Evolutionary conservation across 2,329 filamentous ascomycete genomes (phyloP).

Genomic region (Elsinoe necatrix): DNA sequence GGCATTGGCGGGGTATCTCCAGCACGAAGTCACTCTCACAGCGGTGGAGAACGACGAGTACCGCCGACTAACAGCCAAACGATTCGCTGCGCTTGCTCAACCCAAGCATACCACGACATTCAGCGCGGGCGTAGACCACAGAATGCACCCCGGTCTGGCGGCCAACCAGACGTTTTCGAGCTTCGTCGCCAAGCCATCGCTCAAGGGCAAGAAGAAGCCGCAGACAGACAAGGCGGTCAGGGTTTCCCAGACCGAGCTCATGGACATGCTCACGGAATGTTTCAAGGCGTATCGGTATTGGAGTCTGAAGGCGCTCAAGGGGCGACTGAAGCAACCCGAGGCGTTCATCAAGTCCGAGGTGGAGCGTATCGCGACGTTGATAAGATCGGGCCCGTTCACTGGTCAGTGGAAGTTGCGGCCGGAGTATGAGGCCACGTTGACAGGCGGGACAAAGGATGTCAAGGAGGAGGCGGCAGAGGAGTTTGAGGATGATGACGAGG

Average conservation of each 20-base stretch:
- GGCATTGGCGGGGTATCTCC: slow-evolving; percentile 61
- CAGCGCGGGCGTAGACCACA: slow-evolving; percentile 35
- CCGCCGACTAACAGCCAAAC: slow-evolving; percentile 50
- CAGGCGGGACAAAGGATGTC: slow-evolving; percentile 25
- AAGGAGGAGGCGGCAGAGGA: slow-evolving; percentile 42
- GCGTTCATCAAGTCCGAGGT: slow-evolving; percentile 82
- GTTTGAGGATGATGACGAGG: slow-evolving; percentile 37
- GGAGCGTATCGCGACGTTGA: slow-evolving; percentile 71
- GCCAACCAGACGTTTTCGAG: slow-evolving; percentile 26
- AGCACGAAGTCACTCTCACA: slow-evolving; percentile 67
- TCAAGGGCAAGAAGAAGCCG: slow-evolving; percentile 37
- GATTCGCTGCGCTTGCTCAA: slow-evolving; percentile 32
- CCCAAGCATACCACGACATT: slow-evolving; percentile 44
- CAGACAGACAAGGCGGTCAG: slow-evolving; percentile 76
- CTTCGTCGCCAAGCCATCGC: slow-evolving; percentile 29
- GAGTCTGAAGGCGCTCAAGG: slow-evolving; percentile 81
- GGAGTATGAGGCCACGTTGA: slow-evolving; percentile 50
- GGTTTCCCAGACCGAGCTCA: slow-evolving; percentile 77
- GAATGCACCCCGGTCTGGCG: slow-evolving; percentile 27
- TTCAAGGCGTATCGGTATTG: slow-evolving; percentile 87
- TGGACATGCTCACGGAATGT: slow-evolving; percentile 74
- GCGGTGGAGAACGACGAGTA: slow-evolving; percentile 68
- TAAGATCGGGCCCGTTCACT: slow-evolving; percentile 75
- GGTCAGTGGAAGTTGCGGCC: slow-evolving; percentile 76
- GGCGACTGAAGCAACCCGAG: slow-evolving; percentile 74